A percentile compares a stretch with the other conserved stretches of the same genome.
Evolutionary conservation across 2,329 filamentous ascomycete species (phyloP).

Genomic region (Aureobasidium subglaciale): DNA sequence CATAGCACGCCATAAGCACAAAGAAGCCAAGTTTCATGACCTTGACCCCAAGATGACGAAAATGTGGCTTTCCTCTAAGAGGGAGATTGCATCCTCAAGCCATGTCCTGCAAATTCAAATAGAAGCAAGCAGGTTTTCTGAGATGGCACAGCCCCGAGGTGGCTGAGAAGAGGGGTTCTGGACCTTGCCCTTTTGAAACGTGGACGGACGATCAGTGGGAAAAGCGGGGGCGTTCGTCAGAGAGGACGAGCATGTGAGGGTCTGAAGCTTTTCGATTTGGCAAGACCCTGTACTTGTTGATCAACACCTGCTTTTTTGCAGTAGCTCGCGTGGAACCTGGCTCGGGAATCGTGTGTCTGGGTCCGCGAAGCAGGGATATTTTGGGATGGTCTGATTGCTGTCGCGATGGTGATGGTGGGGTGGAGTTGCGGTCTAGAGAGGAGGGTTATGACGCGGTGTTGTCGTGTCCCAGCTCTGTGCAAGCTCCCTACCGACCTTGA

Average conservation of each 20-base stretch:
- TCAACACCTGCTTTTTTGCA: neutral
- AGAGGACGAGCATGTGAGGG: neutral
- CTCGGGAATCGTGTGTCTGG: neutral
- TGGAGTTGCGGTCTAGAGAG: neutral
- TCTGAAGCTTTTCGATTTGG: constrained; percentile 6
- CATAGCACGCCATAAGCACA: neutral
- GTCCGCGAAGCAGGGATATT: neutral
- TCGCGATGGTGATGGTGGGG: neutral
- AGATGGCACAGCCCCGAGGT: neutral
- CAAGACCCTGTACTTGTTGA: neutral
- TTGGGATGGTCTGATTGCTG: neutral
- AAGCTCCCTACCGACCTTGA: neutral
- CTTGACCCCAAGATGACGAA: neutral
- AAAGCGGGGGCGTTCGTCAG: constrained; percentile 5
- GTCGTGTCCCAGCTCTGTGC: neutral
- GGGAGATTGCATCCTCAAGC: too few relatives aligned
- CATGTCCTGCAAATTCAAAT: too few relatives aligned
- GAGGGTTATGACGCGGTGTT: constrained; percentile 1
- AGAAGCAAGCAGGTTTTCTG: constrained; percentile 5
- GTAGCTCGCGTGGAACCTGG: neutral
- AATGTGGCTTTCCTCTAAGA: neutral
- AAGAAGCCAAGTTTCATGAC: too few relatives aligned
- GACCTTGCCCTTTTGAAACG: neutral
- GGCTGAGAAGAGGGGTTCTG: neutral
- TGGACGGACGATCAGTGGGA: neutral